phyloP scores from a whole-genome alignment of 2,329 filamentous ascomycete genomes.

The Sordariomycetes sp. region DNA sequence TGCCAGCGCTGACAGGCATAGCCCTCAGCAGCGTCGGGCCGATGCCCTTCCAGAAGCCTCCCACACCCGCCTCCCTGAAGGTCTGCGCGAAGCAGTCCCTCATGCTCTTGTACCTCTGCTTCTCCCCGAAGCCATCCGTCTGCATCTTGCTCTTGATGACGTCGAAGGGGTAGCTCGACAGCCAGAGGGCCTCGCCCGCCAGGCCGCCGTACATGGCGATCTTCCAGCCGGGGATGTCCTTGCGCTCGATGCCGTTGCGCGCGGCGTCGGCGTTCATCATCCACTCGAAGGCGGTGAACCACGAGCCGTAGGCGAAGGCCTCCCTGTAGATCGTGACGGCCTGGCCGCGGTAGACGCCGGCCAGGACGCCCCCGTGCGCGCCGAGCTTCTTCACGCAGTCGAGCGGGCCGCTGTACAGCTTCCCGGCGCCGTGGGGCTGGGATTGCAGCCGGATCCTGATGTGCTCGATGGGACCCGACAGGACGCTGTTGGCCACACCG shows the following conservation, averaged over 20 bases:
- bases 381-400: conserved; percentile 87
- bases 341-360: conserved; percentile 78
- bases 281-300: conserved; percentile 94
- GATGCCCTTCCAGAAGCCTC: conserved; percentile 93
- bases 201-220: conserved; percentile 88
- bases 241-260: conserved; percentile 66
- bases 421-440: conserved; percentile 75
- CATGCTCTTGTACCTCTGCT: conserved; percentile 72
- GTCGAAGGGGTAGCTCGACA: conserved; percentile 90
- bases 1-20: conserved; percentile 97
- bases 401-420: conserved; percentile 73
- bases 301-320: conserved; percentile 88
- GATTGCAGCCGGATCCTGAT: conserved; percentile 93
- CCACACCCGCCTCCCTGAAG: conserved; percentile 63
- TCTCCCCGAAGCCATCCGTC: conserved; percentile 76
- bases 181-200: conserved; percentile 89
- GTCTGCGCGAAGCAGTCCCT: conserved; percentile 82
- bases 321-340: conserved; percentile 81
- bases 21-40: conserved; percentile 84
- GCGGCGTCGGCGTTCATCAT: conserved; percentile 85
- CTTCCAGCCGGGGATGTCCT: conserved; percentile 74
- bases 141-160: conserved; percentile 99
- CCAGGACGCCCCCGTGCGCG: conserved; percentile 51
- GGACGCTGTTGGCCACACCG: conserved; percentile 77
- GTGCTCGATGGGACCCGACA: conserved; percentile 92